Conservation (phyloP, 768 basidiomycete genomes). For the Amanita subjunquillea region DNA sequence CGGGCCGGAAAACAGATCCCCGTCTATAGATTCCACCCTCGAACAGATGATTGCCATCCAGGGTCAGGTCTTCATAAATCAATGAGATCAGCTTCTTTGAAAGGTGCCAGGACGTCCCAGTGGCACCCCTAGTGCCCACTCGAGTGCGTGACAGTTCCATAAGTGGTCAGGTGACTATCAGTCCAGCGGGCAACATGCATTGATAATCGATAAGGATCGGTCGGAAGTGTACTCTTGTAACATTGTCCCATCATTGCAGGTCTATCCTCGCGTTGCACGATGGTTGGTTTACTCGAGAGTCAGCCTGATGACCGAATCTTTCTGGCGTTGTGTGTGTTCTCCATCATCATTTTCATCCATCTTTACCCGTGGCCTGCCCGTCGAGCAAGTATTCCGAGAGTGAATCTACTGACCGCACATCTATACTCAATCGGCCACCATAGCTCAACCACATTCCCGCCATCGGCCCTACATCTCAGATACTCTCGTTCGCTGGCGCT, state of each 20-base stretch:
- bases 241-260: neutral
- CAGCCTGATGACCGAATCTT: neutral
- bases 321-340: neutral
- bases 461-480: neutral
- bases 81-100: no score
- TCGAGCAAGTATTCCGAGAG: neutral
- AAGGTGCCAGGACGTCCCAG: no score
- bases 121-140: no score
- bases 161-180: no score
- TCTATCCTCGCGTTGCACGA: neutral
- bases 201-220: neutral
- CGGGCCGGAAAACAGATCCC: neutral
- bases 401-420: neutral
- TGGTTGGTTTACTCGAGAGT: neutral
- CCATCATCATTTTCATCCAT: neutral
- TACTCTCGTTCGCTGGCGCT: neutral
- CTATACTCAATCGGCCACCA: neutral
- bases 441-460: neutral
- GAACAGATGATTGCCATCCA: no score
- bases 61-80: no score
- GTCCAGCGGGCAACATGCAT: neutral
- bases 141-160: no score
- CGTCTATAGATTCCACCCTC: neutral
- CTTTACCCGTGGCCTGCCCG: neutral
- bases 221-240: neutral